A percentile compares a stretch with the other conserved stretches of the same genome.
Evolutionary conservation across 257 asterid genomes (phyloP).

Genomic region (Echites panduratus): DNA sequence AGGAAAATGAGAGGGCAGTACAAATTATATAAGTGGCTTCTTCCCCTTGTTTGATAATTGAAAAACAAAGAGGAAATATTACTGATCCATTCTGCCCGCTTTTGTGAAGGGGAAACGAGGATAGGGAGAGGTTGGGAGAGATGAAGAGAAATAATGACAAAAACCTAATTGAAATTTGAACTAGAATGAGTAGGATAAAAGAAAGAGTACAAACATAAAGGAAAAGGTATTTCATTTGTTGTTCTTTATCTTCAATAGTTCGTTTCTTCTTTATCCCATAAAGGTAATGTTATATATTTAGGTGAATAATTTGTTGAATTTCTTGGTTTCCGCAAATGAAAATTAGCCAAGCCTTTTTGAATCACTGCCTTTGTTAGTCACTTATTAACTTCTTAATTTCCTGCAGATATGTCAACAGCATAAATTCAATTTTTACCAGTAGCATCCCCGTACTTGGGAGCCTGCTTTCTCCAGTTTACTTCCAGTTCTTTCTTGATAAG

Average conservation of each 20-base stretch:
- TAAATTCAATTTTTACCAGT: constrained; percentile 67
- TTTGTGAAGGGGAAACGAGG: not conserved
- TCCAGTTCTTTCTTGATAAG: constrained; percentile 94
- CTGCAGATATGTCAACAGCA: constrained; percentile 90
- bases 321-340: not conserved
- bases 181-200: not conserved
- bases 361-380: not conserved
- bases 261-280: not conserved
- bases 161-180: not conserved
- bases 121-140: not conserved
- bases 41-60: not conserved
- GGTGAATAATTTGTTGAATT: not conserved
- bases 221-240: not conserved
- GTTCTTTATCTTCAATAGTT: not conserved
- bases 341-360: not conserved
- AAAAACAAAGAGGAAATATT: not conserved
- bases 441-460: constrained; percentile 96
- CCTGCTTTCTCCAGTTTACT: constrained; percentile 88
- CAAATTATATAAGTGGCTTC: not conserved
- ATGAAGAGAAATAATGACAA: not conserved
- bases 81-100: not conserved
- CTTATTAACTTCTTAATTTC: constrained; percentile 20
- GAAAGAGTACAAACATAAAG: not conserved
- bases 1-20: not conserved
- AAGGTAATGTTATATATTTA: not conserved